Percentiles rank a stretch among this genome's conserved stretches.
Evolutionary conservation across 345 rosid species (phyloP).

Genomic region (Corchorus capsularis): DNA sequence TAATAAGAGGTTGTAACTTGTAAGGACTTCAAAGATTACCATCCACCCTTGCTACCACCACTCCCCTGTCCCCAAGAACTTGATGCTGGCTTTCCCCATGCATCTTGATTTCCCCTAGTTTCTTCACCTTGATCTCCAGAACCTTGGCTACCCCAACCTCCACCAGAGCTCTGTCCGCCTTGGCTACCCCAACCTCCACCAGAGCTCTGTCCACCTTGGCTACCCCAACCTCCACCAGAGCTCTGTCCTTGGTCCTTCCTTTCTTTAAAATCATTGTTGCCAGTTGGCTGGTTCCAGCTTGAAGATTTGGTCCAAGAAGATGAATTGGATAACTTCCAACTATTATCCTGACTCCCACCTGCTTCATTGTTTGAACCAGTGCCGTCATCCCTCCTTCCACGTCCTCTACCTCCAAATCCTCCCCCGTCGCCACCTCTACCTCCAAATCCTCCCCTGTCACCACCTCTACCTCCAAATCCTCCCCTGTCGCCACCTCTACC

Average conservation of each 20-base stretch:
- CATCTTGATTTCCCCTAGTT: not conserved
- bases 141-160: slow-evolving; percentile 18
- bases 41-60: slow-evolving; percentile 38
- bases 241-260: no score
- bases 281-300: no score
- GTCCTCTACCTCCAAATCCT: slow-evolving; percentile 41
- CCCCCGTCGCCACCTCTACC: slow-evolving; percentile 33
- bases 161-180: not conserved
- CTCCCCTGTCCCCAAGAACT: slow-evolving; percentile 39
- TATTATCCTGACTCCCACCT: slow-evolving; percentile 6
- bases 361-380: slow-evolving; percentile 7
- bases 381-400: slow-evolving; percentile 38
- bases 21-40: slow-evolving; percentile 19
- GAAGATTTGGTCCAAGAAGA: no score
- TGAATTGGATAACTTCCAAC: no score
- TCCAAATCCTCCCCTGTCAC: slow-evolving; percentile 44
- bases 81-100: slow-evolving; percentile 35
- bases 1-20: no score
- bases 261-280: no score
- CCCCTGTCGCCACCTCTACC: slow-evolving; percentile 34
- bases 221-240: slow-evolving; percentile 3
- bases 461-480: slow-evolving; percentile 41
- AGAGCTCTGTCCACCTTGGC: not conserved
- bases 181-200: slow-evolving; percentile 10
- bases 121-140: slow-evolving; percentile 22